A percentile compares a stretch with the other conserved stretches of the same genome.
These are phyloP conservation scores for Fusarium buxicola DNA, from an alignment of 2,329 filamentous ascomycete species.

Conservation along the genomic window DNA sequence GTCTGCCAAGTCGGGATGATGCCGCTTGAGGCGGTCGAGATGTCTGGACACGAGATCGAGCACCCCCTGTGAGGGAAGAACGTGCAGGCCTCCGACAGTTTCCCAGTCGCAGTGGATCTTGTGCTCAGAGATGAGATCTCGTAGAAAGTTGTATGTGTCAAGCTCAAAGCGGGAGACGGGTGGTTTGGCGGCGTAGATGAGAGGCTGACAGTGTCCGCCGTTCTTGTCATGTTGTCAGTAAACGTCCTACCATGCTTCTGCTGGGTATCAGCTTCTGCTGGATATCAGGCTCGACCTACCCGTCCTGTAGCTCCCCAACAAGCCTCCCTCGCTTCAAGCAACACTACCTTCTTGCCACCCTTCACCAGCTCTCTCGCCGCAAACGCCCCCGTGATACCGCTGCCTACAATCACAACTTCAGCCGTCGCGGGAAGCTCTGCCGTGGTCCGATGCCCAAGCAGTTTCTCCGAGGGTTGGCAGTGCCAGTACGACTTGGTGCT, in stretches of 20 bases:
- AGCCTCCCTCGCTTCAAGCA: slow-evolving; percentile 82
- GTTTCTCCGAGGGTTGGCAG: slow-evolving; percentile 70
- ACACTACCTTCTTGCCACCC: slow-evolving; percentile 67
- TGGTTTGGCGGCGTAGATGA: slow-evolving; percentile 70
- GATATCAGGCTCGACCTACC: slow-evolving; percentile 58
- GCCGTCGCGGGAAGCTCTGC: slow-evolving; percentile 68
- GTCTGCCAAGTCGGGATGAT: slow-evolving; percentile 68
- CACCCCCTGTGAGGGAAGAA: slow-evolving; percentile 67
- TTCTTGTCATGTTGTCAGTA: slow-evolving; percentile 57
- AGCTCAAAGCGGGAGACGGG: slow-evolving; percentile 79
- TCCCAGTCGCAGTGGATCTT: slow-evolving; percentile 78
- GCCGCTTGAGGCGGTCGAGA: slow-evolving; percentile 61
- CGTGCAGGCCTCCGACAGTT: slow-evolving; percentile 71
- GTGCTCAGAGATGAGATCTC: slow-evolving; percentile 66
- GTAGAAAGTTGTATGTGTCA: slow-evolving; percentile 71
- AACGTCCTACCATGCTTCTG: not conserved
- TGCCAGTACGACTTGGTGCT: slow-evolving; percentile 81
- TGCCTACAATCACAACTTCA: slow-evolving; percentile 79
- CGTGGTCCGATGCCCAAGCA: slow-evolving; percentile 77
- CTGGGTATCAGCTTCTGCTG: not conserved
- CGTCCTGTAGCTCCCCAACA: slow-evolving; percentile 88
- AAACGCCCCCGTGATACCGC: slow-evolving; percentile 81
- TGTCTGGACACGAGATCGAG: slow-evolving; percentile 63
- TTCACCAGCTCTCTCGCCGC: slow-evolving; percentile 72
- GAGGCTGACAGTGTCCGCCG: slow-evolving; percentile 80